A percentile compares a stretch with the other conserved stretches of the same genome.
These are phyloP conservation scores for Coprinopsis cinerea DNA, from an alignment of 768 basidiomycete species.

Conservation along the genomic window DNA sequence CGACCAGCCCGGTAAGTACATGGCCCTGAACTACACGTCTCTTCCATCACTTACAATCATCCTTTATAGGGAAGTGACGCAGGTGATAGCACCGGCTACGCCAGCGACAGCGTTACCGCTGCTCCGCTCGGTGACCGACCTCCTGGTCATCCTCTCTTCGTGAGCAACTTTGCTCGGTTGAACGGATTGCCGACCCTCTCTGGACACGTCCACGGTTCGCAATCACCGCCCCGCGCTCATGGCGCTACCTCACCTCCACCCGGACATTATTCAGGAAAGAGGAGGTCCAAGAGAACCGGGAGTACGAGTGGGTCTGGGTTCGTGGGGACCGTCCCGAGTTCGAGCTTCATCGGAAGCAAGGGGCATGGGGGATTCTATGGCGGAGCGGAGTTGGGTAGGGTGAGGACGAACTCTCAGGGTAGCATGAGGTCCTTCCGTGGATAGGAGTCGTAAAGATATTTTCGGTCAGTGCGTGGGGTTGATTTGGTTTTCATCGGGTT, in stretches of 20 bases:
- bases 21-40: neutral
- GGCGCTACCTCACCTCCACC: neutral
- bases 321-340: neutral
- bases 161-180: constrained; percentile 70
- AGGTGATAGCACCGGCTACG: constrained; percentile 23
- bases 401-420: neutral
- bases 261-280: neutral
- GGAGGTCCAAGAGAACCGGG: neutral
- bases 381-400: neutral
- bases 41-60: constrained; percentile 15
- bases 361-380: neutral
- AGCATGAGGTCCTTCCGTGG: no score
- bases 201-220: neutral
- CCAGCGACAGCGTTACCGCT: constrained; percentile 25
- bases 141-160: constrained; percentile 76
- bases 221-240: neutral
- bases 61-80: constrained; percentile 20
- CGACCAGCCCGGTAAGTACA: constrained; percentile 3
- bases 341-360: constrained; percentile 1
- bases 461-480: no score
- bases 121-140: constrained; percentile 55
- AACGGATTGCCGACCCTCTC: constrained; percentile 59
- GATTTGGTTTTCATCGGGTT: no score
- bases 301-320: neutral
- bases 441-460: no score